Base-by-base conservation (phyloP, 495 filamentous ascomycete species). In the Evernia prunastri region DNA sequence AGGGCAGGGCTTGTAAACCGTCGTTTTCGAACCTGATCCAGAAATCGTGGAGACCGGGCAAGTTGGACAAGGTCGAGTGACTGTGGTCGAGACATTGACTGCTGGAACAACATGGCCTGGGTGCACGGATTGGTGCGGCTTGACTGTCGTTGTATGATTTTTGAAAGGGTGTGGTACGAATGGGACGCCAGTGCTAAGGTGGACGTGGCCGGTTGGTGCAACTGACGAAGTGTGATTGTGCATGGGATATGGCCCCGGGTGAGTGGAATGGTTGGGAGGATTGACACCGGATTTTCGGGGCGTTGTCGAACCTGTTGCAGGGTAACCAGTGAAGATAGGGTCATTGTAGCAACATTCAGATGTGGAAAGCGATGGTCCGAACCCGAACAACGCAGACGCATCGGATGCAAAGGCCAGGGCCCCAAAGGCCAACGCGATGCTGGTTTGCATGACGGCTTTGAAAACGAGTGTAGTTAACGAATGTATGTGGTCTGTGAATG, bases 51-150 rank as follows among this genome's bases (percentile, higher is more conserved):
- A 8, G 27, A 37, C 15, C 15, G 40, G 40, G 43, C 62, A 64
- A 64, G 62, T 64, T 25, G 62, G 42, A 29, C 62, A 64, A n/a
- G 56, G 39, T 39, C 39, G 37, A 17, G 56, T 64, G 25, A 59
- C 35, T 20, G 56, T 51, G 18, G 56, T 20, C 11, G 56, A 33
- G 17, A 20, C n/a, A 51, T 56, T 43, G 23, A n/a, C 36, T 27
- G 33, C 49, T 62, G 49, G 31, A 36, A 23, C 11, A 54, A 31
- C 7, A 17, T 27, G 59, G 20, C 29, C 42, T 18, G 59, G n/a
- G 20, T 29, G n/a, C 47, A 15, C 6, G 13, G 13, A 29, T 15
- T 27, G 10, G 5, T 53, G 18, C 1, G 49, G 49, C 13, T 7
- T 31, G 49, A 53, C 49, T 31, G 49, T 11, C 27, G 49, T 17